Evolutionary conservation across 2,329 filamentous ascomycete genomes (phyloP).

Genomic region (Monosporascus sp.): DNA sequence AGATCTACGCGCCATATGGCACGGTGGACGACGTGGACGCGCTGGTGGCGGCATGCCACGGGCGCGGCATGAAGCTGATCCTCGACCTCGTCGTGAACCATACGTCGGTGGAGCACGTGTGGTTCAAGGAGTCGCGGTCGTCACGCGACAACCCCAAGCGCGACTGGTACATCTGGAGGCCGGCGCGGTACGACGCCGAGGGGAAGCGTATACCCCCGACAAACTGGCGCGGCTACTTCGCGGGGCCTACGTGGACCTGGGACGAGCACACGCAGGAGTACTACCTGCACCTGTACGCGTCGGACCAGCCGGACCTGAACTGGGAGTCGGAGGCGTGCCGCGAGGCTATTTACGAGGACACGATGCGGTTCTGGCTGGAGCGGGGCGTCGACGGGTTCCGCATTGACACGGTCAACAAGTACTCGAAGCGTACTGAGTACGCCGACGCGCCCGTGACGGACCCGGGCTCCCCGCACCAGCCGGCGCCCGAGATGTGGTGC

Average conservation of each 20-base stretch:
- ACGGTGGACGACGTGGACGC: conserved; percentile 61
- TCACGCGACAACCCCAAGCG: conserved; percentile 47
- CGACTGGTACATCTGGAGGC: conserved; percentile 64
- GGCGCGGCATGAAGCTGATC: conserved; percentile 59
- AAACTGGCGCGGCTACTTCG: conserved; percentile 47
- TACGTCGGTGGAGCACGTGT: conserved; percentile 50
- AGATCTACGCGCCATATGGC: conserved; percentile 62
- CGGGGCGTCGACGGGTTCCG: conserved; percentile 61
- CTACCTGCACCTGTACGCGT: conserved; percentile 58
- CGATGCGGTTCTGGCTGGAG: conserved; percentile 71
- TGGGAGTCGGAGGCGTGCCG: conserved; percentile 66
- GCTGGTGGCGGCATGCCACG: conserved; percentile 55
- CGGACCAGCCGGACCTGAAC: conserved; percentile 71
- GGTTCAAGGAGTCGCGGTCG: conserved; percentile 52
- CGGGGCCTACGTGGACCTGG: conserved; percentile 45
- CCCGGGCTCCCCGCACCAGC: conserved; percentile 32
- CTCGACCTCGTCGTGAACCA: conserved; percentile 73
- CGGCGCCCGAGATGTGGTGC: conserved; percentile 46
- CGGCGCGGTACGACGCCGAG: conserved; percentile 45
- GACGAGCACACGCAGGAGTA: conserved; percentile 47
- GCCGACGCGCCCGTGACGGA: conserved; percentile 46
- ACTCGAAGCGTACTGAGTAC: conserved; percentile 55
- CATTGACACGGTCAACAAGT: conserved; percentile 65
- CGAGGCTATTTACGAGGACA: conserved; percentile 58
- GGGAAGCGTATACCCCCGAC: conserved; percentile 55